phyloP scores from a whole-genome alignment of 768 basidiomycete genomes.

The Heimioporus sp. region DNA sequence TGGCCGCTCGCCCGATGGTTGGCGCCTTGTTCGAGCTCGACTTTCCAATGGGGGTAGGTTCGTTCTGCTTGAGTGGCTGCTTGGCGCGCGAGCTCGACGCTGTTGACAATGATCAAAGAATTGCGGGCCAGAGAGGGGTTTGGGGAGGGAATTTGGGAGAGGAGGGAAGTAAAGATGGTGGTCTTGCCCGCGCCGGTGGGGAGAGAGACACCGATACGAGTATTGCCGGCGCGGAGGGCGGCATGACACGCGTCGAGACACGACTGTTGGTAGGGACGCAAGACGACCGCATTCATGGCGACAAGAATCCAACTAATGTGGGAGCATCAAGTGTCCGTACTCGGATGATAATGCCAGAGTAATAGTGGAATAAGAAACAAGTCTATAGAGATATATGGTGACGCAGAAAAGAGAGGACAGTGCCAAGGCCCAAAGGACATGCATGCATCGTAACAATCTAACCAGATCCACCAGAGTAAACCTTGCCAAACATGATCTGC shows the following conservation, averaged over 20 bases:
- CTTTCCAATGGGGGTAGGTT: constrained; percentile 68
- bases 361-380: constrained; percentile 32
- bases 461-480: constrained; percentile 87
- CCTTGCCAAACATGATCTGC: constrained; percentile 95
- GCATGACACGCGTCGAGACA: constrained; percentile 76
- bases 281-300: constrained; percentile 22
- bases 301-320: constrained; percentile 18
- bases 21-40: constrained; percentile 90
- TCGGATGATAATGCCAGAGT: constrained; percentile 18
- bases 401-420: constrained; percentile 30
- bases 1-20: constrained; percentile 71
- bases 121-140: constrained; percentile 43
- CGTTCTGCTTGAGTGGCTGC: constrained; percentile 68
- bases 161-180: constrained; percentile 83
- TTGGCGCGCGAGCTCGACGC: constrained; percentile 85
- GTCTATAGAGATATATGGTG: constrained; percentile 30
- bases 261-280: constrained; percentile 87
- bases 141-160: constrained; percentile 59
- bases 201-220: constrained; percentile 79
- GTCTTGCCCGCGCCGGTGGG: constrained; percentile 91
- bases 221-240: constrained; percentile 63
- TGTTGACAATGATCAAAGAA: constrained; percentile 85
- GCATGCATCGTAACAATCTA: constrained; percentile 15
- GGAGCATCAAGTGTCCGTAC: constrained; percentile 21
- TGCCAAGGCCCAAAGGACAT: constrained; percentile 24